A percentile compares a stretch with the other conserved stretches of the same genome.
phyloP scores from a whole-genome alignment of 2,329 filamentous ascomycete genomes.

The Chrysosporium keratinophilum region DNA sequence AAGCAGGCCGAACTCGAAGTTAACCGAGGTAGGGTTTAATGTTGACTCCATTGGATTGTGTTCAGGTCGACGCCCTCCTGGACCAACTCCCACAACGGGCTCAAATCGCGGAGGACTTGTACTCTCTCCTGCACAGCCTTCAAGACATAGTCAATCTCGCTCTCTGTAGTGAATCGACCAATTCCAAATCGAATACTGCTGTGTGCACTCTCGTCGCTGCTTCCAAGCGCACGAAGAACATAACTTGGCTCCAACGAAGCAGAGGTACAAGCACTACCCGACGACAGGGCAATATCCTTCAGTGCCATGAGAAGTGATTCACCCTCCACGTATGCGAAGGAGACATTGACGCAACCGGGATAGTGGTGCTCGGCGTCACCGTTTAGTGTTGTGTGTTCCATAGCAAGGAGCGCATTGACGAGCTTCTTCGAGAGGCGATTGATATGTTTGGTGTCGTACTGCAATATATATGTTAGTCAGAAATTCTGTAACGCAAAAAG shows the following conservation, averaged over 20 bases:
- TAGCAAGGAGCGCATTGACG: slow-evolving; percentile 65
- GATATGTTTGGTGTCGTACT: slow-evolving; percentile 91
- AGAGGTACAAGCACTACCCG: slow-evolving; percentile 92
- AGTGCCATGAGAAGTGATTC: slow-evolving; percentile 96
- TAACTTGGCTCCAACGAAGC: slow-evolving; percentile 95
- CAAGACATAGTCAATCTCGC: slow-evolving; percentile 92
- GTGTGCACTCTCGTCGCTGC: slow-evolving; percentile 93
- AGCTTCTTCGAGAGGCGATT: slow-evolving; percentile 72
- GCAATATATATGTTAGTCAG: slow-evolving; percentile 20
- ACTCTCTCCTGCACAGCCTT: slow-evolving; percentile 88
- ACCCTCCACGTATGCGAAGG: slow-evolving; percentile 95
- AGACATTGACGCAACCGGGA: slow-evolving; percentile 94
- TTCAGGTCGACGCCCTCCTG: slow-evolving; percentile 93
- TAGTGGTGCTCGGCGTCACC: slow-evolving; percentile 77
- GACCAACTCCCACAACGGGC: slow-evolving; percentile 92
- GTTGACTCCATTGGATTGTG: slow-evolving; percentile 97
- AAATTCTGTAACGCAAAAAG: slow-evolving; percentile 9
- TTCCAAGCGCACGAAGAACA: slow-evolving; percentile 84
- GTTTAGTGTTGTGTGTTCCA: slow-evolving; percentile 90
- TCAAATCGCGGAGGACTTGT: slow-evolving; percentile 84
- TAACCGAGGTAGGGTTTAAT: slow-evolving; percentile 44
- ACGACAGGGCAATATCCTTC: slow-evolving; percentile 95
- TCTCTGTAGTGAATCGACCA: slow-evolving; percentile 88
- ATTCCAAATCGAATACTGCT: slow-evolving; percentile 97
- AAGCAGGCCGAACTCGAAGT: too few relatives aligned